A percentile compares a stretch with the other conserved stretches of the same genome.
Evolutionary conservation across 371 early-diverging fungal genomes (phyloP).

Genomic region (Mucor racemosus): DNA sequence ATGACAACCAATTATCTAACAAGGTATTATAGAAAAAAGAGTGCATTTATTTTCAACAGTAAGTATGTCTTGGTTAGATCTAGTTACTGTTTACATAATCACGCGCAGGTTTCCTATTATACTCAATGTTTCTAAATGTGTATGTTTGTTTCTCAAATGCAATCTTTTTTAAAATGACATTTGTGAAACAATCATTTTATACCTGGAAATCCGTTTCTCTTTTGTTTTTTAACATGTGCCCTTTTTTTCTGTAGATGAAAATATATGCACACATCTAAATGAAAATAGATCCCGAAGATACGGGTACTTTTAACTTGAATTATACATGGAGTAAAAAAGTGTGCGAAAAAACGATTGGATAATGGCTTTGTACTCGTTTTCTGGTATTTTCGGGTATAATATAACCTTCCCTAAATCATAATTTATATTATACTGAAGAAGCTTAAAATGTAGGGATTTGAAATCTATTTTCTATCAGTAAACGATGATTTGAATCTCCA

Average conservation of each 20-base stretch:
- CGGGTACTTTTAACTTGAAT: neutral
- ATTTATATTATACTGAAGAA: neutral
- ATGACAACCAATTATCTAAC: neutral
- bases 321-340: neutral
- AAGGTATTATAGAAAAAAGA: neutral
- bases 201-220: neutral
- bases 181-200: constrained; percentile 3
- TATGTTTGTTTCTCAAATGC: neutral
- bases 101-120: neutral
- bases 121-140: neutral
- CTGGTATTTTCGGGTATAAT: neutral
- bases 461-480: neutral
- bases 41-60: neutral
- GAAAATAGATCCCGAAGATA: neutral
- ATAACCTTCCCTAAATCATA: neutral
- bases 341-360: constrained; percentile 7
- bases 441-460: neutral
- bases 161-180: neutral
- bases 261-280: neutral
- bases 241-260: neutral
- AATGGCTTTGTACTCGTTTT: neutral
- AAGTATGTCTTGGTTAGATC: neutral
- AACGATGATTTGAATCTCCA: neutral
- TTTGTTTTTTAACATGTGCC: neutral
- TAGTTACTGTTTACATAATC: neutral